Evolutionary conservation across 192 early-diverging fungal species (phyloP).

Genomic region (Gamsiella multidivaricata): DNA sequence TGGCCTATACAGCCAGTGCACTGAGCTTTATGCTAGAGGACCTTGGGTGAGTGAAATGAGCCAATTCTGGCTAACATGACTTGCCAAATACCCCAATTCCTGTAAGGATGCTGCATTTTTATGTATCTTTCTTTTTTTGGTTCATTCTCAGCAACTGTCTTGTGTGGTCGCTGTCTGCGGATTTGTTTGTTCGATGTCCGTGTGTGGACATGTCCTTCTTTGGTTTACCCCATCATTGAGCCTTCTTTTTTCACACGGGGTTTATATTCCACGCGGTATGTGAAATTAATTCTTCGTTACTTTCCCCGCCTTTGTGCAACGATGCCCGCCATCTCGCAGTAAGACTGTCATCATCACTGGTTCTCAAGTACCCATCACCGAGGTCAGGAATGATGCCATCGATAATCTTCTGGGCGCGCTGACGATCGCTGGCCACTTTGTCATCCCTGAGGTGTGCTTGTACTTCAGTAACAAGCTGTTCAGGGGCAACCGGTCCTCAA

Average conservation of each 20-base stretch:
- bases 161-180: no score
- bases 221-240: neutral
- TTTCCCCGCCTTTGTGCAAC: constrained; percentile 17
- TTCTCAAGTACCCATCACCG: constrained; percentile 96
- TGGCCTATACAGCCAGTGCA: constrained; percentile 88
- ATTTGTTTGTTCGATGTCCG: neutral
- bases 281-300: neutral
- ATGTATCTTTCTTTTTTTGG: no score
- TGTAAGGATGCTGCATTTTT: no score
- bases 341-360: constrained; percentile 98
- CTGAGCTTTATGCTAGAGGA: constrained; percentile 97
- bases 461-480: constrained; percentile 96
- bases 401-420: constrained; percentile 96
- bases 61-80: neutral
- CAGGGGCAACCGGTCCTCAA: constrained; percentile 89
- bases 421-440: constrained; percentile 98
- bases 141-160: no score
- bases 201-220: neutral
- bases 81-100: neutral
- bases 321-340: constrained; percentile 45
- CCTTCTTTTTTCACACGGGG: constrained; percentile 21
- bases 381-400: constrained; percentile 97
- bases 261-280: neutral
- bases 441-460: constrained; percentile 93
- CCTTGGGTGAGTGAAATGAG: constrained; percentile 73